Conservation (phyloP, 2,329 filamentous ascomycete genomes). For the Waltergamsia citrina region DNA sequence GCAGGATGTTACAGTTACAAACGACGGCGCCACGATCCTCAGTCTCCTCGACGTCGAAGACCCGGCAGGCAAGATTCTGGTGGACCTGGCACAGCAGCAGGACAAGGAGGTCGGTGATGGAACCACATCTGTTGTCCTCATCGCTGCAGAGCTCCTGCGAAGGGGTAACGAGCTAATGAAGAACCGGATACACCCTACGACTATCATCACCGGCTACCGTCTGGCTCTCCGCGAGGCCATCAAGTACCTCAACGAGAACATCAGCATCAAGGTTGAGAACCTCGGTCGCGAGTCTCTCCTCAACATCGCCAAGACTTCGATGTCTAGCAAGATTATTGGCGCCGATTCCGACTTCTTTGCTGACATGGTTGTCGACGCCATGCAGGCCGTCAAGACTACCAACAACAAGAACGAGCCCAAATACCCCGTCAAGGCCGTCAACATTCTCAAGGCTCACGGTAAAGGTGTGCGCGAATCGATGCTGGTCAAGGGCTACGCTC, state of each 20-base stretch:
- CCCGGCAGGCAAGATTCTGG: constrained; percentile 94
- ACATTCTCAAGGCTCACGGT: constrained; percentile 96
- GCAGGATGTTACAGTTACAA: constrained; percentile 95
- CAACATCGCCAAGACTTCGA: constrained; percentile 96
- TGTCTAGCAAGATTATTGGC: constrained; percentile 99
- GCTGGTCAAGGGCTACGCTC: constrained; percentile 88
- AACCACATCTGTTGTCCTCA: constrained; percentile 94
- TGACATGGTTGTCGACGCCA: constrained; percentile 94
- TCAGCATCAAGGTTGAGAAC: constrained; percentile 89
- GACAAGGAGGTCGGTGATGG: constrained; percentile 99
- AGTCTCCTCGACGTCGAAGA: constrained; percentile 94
- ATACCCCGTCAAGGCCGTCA: constrained; percentile 98
- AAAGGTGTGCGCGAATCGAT: constrained; percentile 84
- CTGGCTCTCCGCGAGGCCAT: constrained; percentile 91
- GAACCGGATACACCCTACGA: constrained; percentile 99
- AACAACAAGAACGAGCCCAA: constrained; percentile 88
- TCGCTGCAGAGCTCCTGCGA: constrained; percentile 88
- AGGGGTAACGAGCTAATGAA: constrained; percentile 97
- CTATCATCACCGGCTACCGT: constrained; percentile 97
- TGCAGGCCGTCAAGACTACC: constrained; percentile 86
- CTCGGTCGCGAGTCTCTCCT: constrained; percentile 84
- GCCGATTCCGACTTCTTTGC: constrained; percentile 94
- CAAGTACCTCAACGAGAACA: constrained; percentile 98
- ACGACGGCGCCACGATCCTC: constrained; percentile 95
- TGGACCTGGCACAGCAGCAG: constrained; percentile 95